Percentiles rank a stretch among this genome's conserved stretches.
phyloP scores from a whole-genome alignment of 176 grass and related monocot species.

The Avena atlantica region DNA sequence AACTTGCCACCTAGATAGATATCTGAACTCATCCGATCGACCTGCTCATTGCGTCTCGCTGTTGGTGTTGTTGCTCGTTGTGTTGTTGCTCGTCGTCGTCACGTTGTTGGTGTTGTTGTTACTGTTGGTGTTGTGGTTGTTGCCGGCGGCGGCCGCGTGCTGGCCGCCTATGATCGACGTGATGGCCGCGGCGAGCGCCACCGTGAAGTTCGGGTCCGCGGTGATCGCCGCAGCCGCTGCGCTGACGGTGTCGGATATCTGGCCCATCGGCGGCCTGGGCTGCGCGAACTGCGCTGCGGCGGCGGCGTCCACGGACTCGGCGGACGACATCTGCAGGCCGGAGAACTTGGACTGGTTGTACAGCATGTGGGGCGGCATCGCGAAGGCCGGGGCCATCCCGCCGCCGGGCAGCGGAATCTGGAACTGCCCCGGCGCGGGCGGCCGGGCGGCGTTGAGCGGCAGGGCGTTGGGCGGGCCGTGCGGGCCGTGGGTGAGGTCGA shows the following conservation, averaged over 20 bases:
- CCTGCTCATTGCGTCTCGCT: conserved; percentile 47
- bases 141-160: conserved; percentile 35
- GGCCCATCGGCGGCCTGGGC: conserved; percentile 38
- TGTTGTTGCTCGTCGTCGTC: conserved; percentile 51
- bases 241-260: conserved; percentile 61
- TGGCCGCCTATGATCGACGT: conserved; percentile 74
- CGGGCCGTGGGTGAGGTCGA: conserved; percentile 80
- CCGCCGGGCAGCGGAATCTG: conserved; percentile 43
- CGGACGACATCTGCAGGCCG: conserved; percentile 70
- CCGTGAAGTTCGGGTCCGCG: conserved; percentile 82
- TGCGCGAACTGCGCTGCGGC: conserved; percentile 42
- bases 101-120: conserved; percentile 41
- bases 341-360: conserved; percentile 81
- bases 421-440: conserved; percentile 43
- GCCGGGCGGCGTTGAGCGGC: conserved; percentile 51
- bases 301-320: conserved; percentile 22
- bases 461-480: conserved; percentile 35
- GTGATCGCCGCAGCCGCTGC: conserved; percentile 82
- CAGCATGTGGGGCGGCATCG: conserved; percentile 47
- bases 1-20: background rate
- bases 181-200: conserved; percentile 86
- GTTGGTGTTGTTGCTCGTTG: conserved; percentile 56
- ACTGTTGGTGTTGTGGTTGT: conserved; percentile 22
- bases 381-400: conserved; percentile 41
- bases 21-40: background rate